These are phyloP conservation scores for Beauveria medogensis DNA, from an alignment of 2,329 filamentous ascomycete genomes.

Conservation along the genomic window DNA sequence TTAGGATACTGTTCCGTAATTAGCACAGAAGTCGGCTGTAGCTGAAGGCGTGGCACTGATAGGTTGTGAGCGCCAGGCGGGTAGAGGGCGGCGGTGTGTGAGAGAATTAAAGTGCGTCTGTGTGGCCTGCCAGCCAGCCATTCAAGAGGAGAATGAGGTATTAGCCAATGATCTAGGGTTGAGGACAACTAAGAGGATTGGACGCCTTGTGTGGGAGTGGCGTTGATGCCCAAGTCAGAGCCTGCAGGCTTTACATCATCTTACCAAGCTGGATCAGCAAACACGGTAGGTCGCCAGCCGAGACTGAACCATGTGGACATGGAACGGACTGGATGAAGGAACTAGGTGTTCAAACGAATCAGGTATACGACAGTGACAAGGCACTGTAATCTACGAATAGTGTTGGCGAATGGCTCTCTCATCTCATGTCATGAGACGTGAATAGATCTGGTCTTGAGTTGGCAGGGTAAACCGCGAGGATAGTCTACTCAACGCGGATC, in stretches of 20 bases:
- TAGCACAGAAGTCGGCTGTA: slow-evolving; percentile 1
- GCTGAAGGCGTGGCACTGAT: background rate
- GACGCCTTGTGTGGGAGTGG: background rate
- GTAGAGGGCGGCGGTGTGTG: background rate
- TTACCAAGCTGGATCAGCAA: background rate
- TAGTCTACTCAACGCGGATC: background rate
- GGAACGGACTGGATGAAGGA: background rate
- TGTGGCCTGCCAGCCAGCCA: background rate
- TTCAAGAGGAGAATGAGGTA: background rate
- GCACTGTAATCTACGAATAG: background rate
- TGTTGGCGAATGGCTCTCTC: background rate
- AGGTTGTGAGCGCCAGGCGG: background rate
- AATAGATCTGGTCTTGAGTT: background rate
- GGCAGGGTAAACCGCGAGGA: background rate
- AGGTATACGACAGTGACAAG: background rate
- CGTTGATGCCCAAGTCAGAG: slow-evolving; percentile 10
- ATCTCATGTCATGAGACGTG: background rate
- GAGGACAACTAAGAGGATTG: background rate
- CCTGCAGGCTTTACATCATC: slow-evolving; percentile 2
- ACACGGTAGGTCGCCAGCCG: background rate
- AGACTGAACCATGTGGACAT: background rate
- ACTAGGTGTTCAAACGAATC: slow-evolving; percentile 2
- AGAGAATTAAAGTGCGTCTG: background rate
- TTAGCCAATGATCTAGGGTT: background rate
- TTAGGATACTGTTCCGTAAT: slow-evolving; percentile 11